A percentile compares a stretch with the other conserved stretches of the same genome.
These are phyloP conservation scores for Tylopilus vinaceipallidus DNA, from an alignment of 768 basidiomycete genomes.

Conservation along the genomic window DNA sequence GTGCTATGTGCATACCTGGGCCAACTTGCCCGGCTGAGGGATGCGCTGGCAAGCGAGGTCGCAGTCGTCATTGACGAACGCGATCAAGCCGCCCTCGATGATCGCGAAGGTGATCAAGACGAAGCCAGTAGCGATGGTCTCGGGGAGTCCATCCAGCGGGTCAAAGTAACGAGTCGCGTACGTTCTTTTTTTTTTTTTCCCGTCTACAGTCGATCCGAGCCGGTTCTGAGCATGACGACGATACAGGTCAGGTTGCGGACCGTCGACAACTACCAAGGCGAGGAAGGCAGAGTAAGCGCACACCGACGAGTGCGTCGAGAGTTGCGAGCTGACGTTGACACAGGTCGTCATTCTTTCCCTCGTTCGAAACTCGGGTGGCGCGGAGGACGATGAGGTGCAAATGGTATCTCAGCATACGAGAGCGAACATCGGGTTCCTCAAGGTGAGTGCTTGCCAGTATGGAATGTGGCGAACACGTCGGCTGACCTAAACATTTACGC, in stretches of 20 bases:
- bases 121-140: conserved; percentile 28
- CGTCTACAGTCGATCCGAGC: background rate
- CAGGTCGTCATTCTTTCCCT: conserved; percentile 72
- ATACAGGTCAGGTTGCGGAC: conserved; percentile 65
- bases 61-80: conserved; percentile 68
- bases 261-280: conserved; percentile 78
- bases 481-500: background rate
- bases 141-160: conserved; percentile 37
- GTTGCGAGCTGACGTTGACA: background rate
- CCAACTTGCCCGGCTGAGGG: conserved; percentile 45
- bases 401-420: conserved; percentile 14
- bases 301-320: no score
- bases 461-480: background rate
- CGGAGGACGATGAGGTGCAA: conserved; percentile 32
- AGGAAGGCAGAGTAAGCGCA: conserved; percentile 56
- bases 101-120: conserved; percentile 43
- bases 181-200: conserved; percentile 10
- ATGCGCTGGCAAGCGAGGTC: conserved; percentile 44
- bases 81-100: conserved; percentile 59
- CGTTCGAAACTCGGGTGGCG: conserved; percentile 65
- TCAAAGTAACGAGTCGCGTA: conserved; percentile 54
- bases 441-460: conserved; percentile 38
- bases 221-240: background rate
- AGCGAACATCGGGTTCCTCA: conserved; percentile 68
- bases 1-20: conserved; percentile 55